phyloP scores from a whole-genome alignment of 192 early-diverging fungal genomes.

The Spinellus fusiger region DNA sequence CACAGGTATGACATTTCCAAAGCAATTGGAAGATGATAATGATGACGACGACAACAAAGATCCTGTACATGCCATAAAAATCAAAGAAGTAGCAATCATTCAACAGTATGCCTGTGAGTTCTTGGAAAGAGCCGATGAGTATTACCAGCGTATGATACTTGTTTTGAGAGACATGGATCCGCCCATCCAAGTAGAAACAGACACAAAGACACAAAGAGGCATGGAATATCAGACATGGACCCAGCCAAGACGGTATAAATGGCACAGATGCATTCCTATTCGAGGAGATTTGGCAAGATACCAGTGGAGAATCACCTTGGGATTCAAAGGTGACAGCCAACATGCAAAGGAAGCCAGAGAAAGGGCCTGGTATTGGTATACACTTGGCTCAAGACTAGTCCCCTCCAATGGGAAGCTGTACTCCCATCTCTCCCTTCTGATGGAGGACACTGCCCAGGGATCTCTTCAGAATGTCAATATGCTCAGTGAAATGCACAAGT shows the following conservation, averaged over 20 bases:
- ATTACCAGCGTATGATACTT: constrained; percentile 35
- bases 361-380: constrained; percentile 37
- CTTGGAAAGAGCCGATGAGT: constrained; percentile 37
- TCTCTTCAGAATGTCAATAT: constrained; percentile 25
- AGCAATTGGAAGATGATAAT: constrained; percentile 5
- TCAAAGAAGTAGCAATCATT: constrained; percentile 14
- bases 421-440: constrained; percentile 42
- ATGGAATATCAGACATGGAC: neutral
- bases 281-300: constrained; percentile 50
- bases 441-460: constrained; percentile 24
- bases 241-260: constrained; percentile 26
- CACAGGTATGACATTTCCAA: constrained; percentile 17
- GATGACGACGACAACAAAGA: neutral
- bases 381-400: constrained; percentile 14
- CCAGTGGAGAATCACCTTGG: constrained; percentile 38
- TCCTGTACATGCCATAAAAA: neutral
- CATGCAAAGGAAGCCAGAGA: constrained; percentile 14
- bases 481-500: constrained; percentile 29
- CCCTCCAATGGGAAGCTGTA: constrained; percentile 40
- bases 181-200: neutral
- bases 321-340: constrained; percentile 15
- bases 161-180: constrained; percentile 29
- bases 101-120: constrained; percentile 36
- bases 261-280: constrained; percentile 42
- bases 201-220: neutral